A percentile compares a stretch with the other conserved stretches of the same genome.
phyloP scores from a whole-genome alignment of 2,329 filamentous ascomycete species.

The Blastomyces percursus region DNA sequence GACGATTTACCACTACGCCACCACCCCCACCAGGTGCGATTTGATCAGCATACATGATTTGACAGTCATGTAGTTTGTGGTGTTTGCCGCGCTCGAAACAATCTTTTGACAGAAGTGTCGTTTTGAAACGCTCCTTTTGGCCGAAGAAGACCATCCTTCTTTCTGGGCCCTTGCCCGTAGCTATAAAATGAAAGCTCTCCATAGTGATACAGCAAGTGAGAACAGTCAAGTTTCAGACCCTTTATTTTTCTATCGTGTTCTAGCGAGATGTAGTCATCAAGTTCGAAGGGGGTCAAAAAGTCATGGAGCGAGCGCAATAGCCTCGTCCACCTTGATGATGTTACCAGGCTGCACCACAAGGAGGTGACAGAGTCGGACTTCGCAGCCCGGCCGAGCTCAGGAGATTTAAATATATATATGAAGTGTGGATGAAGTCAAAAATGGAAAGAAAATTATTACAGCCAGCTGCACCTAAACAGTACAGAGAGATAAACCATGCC shows the following conservation, averaged over 20 bases:
- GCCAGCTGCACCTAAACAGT: neutral
- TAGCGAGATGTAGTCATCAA: neutral
- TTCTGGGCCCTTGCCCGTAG: neutral
- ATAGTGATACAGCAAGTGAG: neutral
- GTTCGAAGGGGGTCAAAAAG: neutral
- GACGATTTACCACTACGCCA: too few relatives aligned
- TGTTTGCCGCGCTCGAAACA: conserved; percentile 1
- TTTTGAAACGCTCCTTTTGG: conserved; percentile 1
- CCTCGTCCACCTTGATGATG: too few relatives aligned
- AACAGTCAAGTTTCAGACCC: neutral
- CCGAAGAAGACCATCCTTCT: too few relatives aligned
- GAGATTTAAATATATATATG: neutral
- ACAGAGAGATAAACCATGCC: conserved; percentile 5
- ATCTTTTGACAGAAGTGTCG: conserved; percentile 1
- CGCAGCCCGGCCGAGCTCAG: too few relatives aligned
- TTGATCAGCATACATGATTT: too few relatives aligned
- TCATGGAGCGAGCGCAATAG: neutral
- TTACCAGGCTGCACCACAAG: too few relatives aligned
- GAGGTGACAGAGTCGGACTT: too few relatives aligned
- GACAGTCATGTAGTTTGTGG: too few relatives aligned
- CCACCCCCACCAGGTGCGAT: too few relatives aligned
- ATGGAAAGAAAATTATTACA: neutral
- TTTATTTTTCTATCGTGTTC: neutral
- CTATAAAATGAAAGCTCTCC: neutral
- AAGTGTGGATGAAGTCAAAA: neutral